Evolutionary conservation across 2,329 filamentous ascomycete genomes (phyloP), one percentile per base, ranked within the genome.

Genomic region (Geosmithia morbida): DNA sequence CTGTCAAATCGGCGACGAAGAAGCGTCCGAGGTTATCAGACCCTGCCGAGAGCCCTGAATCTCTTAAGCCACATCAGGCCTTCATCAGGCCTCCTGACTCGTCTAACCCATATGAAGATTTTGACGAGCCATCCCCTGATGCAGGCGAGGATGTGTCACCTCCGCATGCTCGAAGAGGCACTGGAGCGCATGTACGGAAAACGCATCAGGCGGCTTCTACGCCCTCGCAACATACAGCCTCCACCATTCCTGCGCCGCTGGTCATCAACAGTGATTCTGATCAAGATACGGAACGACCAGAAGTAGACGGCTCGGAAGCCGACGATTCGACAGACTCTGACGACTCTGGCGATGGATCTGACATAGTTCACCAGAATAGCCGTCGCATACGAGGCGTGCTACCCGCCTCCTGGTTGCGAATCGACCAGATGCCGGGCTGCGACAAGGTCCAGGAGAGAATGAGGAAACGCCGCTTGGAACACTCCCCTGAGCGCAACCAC

Each of bases 371-470:
- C 26, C 48, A 44, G 29, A 47, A 49, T 48, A 64, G 65, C 37
- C 70, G 61, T 46, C 66, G 68, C 46, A 76, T 83, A 44, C 69
- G 69, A 47, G 78, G 79, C 19, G 78, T 83, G 7, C 66, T 83
- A 43, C 79, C 79, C 40, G 79, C 79, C n/a, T 83, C 79, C 6
- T 82, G 79, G 74, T 66, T 83, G 48, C 71, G 79, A 41, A 59
- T 83, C 20, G 76, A 81, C 54, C 71, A 75, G 49, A 64, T 70
- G 48, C 52, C 61, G 29, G 61, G 55, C 53, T 56, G 56, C 16
- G 54, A 57, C 49, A 65, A 60, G 48, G 55, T 54, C 37, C 51
- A 56, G 46, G 61, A 59, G 48, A 58, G 58, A 44, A 45, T 51
- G 7, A 51, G 53, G 18, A 58, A 53, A 43, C 60, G 57, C 41